Evolutionary conservation across 129 eudicot species (phyloP).

Genomic region (Oenanthe sinensis): DNA sequence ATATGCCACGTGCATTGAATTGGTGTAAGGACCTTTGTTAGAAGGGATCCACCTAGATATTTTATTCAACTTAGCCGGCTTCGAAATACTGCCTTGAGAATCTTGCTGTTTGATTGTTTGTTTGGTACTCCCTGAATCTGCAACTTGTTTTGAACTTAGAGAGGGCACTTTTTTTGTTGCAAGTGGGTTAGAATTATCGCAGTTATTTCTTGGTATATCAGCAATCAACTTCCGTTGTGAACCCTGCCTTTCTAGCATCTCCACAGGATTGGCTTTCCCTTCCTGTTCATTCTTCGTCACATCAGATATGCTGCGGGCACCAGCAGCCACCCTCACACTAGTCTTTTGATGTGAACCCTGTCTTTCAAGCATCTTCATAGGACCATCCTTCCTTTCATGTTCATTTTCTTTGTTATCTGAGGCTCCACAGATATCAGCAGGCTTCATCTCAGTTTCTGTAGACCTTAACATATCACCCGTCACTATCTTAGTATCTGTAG

Average conservation of each 20-base stretch:
- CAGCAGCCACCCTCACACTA: conserved; percentile 11
- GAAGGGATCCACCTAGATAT: conserved; percentile 91
- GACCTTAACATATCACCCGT: not conserved
- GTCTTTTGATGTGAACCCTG: not conserved
- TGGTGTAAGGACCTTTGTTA: conserved; percentile 78
- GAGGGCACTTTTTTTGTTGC: conserved; percentile 27
- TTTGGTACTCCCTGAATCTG: conserved; percentile 36
- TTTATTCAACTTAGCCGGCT: conserved; percentile 57
- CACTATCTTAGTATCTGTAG: conserved; percentile 11
- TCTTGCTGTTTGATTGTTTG: conserved; percentile 57
- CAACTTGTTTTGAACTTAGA: conserved; percentile 25
- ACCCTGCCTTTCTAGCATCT: conserved; percentile 43
- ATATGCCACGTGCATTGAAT: conserved; percentile 83
- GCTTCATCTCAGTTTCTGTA: not conserved
- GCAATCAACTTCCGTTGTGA: conserved; percentile 28
- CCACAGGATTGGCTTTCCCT: conserved; percentile 17
- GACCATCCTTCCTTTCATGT: conserved; percentile 24
- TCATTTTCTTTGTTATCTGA: conserved; percentile 15
- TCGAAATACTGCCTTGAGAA: conserved; percentile 17
- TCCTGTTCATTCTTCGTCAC: conserved; percentile 32
- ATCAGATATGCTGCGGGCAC: conserved; percentile 15
- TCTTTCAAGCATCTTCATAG: not conserved
- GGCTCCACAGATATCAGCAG: not conserved
- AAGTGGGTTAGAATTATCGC: conserved; percentile 27
- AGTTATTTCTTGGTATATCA: conserved; percentile 33